A percentile compares a stretch with the other conserved stretches of the same genome.
Evolutionary conservation across 768 basidiomycete species (phyloP).

Genomic region (Lactarius hengduanensis): DNA sequence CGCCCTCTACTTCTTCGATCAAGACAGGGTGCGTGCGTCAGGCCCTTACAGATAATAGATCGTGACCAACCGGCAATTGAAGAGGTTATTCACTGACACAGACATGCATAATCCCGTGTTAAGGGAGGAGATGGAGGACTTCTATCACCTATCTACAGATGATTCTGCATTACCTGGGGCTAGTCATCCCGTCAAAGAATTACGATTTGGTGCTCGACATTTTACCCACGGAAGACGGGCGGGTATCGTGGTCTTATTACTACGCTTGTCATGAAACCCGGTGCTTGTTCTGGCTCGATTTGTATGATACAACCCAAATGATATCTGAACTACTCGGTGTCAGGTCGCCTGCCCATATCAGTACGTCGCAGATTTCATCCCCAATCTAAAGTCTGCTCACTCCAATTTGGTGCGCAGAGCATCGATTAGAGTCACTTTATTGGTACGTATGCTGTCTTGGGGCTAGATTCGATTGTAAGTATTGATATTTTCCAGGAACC

Average conservation of each 20-base stretch:
- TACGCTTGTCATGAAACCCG: not conserved
- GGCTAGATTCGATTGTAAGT: constrained; percentile 8
- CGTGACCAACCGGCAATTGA: not conserved
- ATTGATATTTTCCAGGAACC: constrained; percentile 1
- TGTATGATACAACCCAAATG: constrained; percentile 38
- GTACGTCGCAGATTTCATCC: not conserved
- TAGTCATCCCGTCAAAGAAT: not conserved
- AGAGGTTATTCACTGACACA: constrained; percentile 55
- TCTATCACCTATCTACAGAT: not conserved
- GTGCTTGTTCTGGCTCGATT: constrained; percentile 45
- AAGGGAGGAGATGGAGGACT: constrained; percentile 37
- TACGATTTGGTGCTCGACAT: constrained; percentile 15
- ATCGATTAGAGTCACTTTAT: constrained; percentile 20
- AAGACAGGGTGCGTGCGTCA: constrained; percentile 16
- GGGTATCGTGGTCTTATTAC: constrained; percentile 38
- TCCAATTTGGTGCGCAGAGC: not conserved
- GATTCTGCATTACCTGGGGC: constrained; percentile 21
- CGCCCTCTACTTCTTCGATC: not conserved
- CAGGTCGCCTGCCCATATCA: not conserved
- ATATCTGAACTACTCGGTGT: not conserved
- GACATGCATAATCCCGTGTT: constrained; percentile 44
- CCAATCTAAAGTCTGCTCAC: not conserved
- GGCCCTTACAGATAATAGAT: not conserved
- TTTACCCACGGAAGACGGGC: constrained; percentile 36
- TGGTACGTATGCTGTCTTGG: constrained; percentile 24